phyloP scores from a whole-genome alignment of 2,329 filamentous ascomycete species.

The Diaporthe sp. region DNA sequence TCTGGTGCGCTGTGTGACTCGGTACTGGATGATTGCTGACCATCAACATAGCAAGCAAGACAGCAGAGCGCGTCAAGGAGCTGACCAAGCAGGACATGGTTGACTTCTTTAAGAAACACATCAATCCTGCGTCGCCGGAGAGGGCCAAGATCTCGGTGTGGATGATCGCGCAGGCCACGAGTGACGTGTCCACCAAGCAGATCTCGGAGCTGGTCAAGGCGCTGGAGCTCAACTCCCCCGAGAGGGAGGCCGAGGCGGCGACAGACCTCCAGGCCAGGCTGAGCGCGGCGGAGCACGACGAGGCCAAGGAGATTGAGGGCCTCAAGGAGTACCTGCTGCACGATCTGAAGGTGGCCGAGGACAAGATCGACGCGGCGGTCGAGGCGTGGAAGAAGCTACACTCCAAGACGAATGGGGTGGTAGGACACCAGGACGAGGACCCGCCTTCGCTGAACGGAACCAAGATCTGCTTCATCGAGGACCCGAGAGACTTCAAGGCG shows the following conservation, averaged over 20 bases:
- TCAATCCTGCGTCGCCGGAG: conserved; percentile 78
- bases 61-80: conserved; percentile 76
- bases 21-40: conserved; percentile 19
- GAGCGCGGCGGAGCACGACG: conserved; percentile 56
- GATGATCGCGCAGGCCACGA: conserved; percentile 79
- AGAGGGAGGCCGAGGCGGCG: conserved; percentile 48
- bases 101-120: conserved; percentile 81
- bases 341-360: conserved; percentile 61
- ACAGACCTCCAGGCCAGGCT: conserved; percentile 52
- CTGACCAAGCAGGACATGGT: conserved; percentile 86
- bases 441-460: conserved; percentile 61
- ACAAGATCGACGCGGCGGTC: conserved; percentile 60
- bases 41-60: conserved; percentile 21
- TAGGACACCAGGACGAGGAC: conserved; percentile 50
- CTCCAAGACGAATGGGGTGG: conserved; percentile 50
- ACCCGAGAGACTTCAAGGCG: conserved; percentile 86
- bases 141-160: conserved; percentile 90
- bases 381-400: conserved; percentile 53
- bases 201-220: conserved; percentile 56
- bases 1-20: neutral
- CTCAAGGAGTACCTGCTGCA: conserved; percentile 65
- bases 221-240: conserved; percentile 51
- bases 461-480: conserved; percentile 75
- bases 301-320: conserved; percentile 62
- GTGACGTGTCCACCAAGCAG: conserved; percentile 59